Evolutionary conservation across 2,329 filamentous ascomycete species (phyloP).

Genomic region (Xylariaceae sp.): DNA sequence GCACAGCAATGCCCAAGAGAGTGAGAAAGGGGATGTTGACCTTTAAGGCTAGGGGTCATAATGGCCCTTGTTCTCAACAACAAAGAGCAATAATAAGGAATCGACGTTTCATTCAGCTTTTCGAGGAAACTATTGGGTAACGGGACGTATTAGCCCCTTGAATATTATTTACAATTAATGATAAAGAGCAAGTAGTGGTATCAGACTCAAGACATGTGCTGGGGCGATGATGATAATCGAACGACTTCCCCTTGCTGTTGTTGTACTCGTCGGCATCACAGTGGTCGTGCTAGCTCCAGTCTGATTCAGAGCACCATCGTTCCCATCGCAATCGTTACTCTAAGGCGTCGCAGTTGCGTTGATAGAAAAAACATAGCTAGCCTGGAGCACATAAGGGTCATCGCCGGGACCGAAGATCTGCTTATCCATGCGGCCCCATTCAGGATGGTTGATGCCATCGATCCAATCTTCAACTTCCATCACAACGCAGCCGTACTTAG

Average conservation of each 20-base stretch:
- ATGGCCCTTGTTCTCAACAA: neutral
- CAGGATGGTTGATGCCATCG: slow-evolving; percentile 85
- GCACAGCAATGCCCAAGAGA: neutral
- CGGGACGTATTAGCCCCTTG: slow-evolving; percentile 11
- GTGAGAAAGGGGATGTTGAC: neutral
- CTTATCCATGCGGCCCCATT: slow-evolving; percentile 66
- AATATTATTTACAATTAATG: slow-evolving; percentile 7
- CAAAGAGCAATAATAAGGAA: neutral
- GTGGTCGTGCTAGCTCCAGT: neutral
- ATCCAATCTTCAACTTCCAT: slow-evolving; percentile 93
- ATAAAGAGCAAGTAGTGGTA: slow-evolving; percentile 8
- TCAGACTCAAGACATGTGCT: slow-evolving; percentile 1
- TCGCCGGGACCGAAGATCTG: slow-evolving; percentile 57
- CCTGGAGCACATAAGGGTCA: slow-evolving; percentile 57
- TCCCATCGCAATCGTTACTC: slow-evolving; percentile 13
- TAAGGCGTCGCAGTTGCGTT: slow-evolving; percentile 33
- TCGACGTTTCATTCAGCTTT: neutral
- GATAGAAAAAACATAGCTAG: slow-evolving; percentile 55
- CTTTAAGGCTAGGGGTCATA: neutral
- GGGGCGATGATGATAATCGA: neutral
- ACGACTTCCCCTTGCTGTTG: neutral
- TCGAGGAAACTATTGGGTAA: neutral
- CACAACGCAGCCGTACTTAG: slow-evolving; percentile 78
- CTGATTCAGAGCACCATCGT: neutral
- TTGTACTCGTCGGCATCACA: neutral